Conservation (phyloP, 768 basidiomycete species). For the Boletus subparvulus region DNA sequence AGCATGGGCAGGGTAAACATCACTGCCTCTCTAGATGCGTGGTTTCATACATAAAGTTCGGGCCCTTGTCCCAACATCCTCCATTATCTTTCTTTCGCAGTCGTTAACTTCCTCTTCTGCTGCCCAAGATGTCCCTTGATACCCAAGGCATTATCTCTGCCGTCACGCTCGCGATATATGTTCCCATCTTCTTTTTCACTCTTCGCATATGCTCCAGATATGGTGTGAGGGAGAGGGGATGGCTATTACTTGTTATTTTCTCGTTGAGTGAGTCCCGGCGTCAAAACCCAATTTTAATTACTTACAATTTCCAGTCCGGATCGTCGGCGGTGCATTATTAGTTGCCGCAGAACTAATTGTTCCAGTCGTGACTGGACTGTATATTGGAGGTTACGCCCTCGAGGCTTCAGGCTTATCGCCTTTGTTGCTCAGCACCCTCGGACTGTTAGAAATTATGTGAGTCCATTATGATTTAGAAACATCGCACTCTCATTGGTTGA, state of each 20-base stretch:
- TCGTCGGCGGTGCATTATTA: conserved; percentile 55
- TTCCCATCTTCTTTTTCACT: conserved; percentile 51
- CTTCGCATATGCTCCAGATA: conserved; percentile 49
- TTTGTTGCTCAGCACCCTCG: conserved; percentile 37
- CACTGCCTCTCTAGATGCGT: conserved; percentile 21
- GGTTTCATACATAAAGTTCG: conserved; percentile 21
- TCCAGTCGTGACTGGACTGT: conserved; percentile 43
- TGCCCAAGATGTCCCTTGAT: conserved; percentile 35
- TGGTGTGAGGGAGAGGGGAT: conserved; percentile 61
- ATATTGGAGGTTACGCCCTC: conserved; percentile 50
- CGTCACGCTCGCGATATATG: conserved; percentile 58
- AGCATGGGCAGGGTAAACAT: background rate
- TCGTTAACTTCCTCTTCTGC: background rate
- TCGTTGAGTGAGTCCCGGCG: conserved; percentile 45
- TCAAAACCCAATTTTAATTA: background rate
- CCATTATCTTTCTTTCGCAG: conserved; percentile 1
- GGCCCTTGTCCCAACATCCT: background rate
- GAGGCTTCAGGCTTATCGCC: conserved; percentile 42
- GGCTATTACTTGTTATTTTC: conserved; percentile 66
- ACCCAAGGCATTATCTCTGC: conserved; percentile 54
- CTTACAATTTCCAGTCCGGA: conserved; percentile 44
- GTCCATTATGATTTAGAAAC: conserved; percentile 8
- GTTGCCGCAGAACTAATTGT: conserved; percentile 50
- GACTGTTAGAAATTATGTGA: conserved; percentile 37
- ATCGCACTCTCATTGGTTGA: background rate